These are phyloP conservation scores for Crithidia mellificae DNA, from an alignment of 208 protist species.

Conservation along the genomic window DNA sequence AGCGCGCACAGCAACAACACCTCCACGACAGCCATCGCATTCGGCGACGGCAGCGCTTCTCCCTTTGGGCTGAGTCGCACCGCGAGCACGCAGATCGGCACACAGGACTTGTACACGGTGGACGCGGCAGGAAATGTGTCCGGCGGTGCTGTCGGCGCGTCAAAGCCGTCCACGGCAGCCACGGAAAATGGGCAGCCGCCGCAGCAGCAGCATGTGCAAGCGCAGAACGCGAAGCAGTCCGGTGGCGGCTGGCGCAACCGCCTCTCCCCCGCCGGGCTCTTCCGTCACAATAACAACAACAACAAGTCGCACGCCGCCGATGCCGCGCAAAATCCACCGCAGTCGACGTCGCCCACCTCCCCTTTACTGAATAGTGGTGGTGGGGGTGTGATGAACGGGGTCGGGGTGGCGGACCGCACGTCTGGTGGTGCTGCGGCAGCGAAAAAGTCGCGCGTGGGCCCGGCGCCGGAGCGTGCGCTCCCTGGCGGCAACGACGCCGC, in stretches of 20 bases:
- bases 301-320: background rate
- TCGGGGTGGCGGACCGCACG: background rate
- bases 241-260: conserved; percentile 11
- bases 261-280: conserved; percentile 1
- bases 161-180: background rate
- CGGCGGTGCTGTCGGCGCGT: background rate
- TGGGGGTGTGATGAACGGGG: background rate
- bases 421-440: background rate
- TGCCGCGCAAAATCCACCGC: background rate
- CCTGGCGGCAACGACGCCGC: background rate
- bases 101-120: background rate
- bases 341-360: background rate
- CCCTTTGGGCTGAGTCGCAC: background rate
- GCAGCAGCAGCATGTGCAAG: too few species aligned
- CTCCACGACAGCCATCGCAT: background rate
- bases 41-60: background rate
- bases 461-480: background rate
- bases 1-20: conserved; percentile 4
- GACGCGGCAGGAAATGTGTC: background rate
- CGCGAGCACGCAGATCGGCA: background rate
- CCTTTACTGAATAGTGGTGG: background rate
- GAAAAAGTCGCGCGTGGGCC: too few species aligned
- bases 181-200: too few species aligned
- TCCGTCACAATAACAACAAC: background rate
- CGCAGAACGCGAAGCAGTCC: background rate